Percentiles rank a stretch among this genome's conserved stretches.
Conservation (phyloP, 805 yeast species). For the Candida khao-thaluensis region DNA sequence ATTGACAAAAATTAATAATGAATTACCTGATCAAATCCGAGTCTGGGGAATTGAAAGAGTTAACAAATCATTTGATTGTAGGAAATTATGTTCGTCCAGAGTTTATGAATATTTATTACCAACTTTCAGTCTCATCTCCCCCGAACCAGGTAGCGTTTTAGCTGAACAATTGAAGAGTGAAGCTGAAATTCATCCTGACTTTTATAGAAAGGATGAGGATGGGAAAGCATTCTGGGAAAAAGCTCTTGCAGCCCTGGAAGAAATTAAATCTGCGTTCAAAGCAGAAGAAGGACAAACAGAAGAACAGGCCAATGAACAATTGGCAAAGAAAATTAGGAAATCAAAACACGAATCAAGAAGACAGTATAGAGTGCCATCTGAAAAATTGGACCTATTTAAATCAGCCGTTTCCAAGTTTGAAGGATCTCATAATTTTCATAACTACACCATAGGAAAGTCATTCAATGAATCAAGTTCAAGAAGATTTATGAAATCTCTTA, state of each 20-base stretch:
- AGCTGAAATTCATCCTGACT: constrained; percentile 54
- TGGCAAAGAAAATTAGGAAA: constrained; percentile 48
- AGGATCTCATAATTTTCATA: constrained; percentile 92
- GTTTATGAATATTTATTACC: constrained; percentile 93
- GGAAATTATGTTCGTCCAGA: constrained; percentile 94
- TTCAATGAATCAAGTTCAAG: constrained; percentile 83
- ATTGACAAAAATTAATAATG: constrained; percentile 66
- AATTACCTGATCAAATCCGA: constrained; percentile 81
- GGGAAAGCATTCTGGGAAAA: constrained; percentile 75
- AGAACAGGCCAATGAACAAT: neutral
- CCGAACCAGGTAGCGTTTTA: constrained; percentile 73
- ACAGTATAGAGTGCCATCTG: constrained; percentile 61
- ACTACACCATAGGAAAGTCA: constrained; percentile 77
- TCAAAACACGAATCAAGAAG: constrained; percentile 69
- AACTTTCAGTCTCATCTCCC: constrained; percentile 84
- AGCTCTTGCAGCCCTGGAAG: constrained; percentile 27
- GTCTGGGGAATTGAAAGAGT: constrained; percentile 92
- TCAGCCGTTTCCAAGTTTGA: constrained; percentile 68
- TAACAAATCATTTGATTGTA: constrained; percentile 88
- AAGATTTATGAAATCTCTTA: constrained; percentile 75
- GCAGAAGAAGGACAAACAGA: neutral
- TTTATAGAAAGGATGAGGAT: constrained; percentile 62
- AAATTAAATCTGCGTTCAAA: neutral
- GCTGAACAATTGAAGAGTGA: constrained; percentile 58
- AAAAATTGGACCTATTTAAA: constrained; percentile 62